These are phyloP conservation scores for Cylindrotheca closterium DNA, from an alignment of 108 stramenopile species.

Conservation along the genomic window DNA sequence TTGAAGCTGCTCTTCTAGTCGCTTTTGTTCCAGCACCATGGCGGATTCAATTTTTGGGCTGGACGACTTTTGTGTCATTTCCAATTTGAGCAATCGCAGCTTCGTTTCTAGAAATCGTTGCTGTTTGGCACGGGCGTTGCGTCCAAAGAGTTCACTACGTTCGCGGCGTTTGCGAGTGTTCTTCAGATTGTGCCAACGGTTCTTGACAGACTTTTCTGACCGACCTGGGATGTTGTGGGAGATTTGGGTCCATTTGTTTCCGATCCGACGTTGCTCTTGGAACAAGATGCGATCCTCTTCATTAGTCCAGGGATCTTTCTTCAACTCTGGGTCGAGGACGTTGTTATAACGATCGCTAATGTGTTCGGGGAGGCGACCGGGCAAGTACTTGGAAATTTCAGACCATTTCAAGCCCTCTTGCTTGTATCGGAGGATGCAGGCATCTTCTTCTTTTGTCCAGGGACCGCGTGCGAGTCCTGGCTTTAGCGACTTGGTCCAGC, in stretches of 20 bases:
- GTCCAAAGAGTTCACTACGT: no score
- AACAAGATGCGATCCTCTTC: constrained; percentile 76
- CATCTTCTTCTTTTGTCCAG: constrained; percentile 81
- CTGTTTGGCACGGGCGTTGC: no score
- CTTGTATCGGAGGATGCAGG: constrained; percentile 55
- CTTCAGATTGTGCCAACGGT: constrained; percentile 86
- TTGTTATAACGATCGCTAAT: constrained; percentile 94
- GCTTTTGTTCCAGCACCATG: no score
- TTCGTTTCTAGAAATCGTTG: no score
- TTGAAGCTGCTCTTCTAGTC: no score
- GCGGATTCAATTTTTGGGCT: no score
- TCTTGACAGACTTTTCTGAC: constrained; percentile 93
- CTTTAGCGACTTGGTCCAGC: constrained; percentile 88
- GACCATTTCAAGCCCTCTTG: constrained; percentile 52
- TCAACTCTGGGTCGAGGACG: constrained; percentile 86
- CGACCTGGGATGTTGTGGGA: constrained; percentile 86
- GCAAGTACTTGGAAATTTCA: constrained; percentile 71
- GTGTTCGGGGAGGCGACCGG: constrained; percentile 93
- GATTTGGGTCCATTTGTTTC: constrained; percentile 88
- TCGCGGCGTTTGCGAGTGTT: constrained; percentile 32
- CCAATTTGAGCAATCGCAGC: no score
- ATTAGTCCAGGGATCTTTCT: constrained; percentile 81
- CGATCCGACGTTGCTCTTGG: constrained; percentile 53
- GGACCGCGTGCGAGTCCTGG: constrained; percentile 88
- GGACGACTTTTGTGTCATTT: no score